phyloP scores from a whole-genome alignment of 2,329 filamentous ascomycete species.

The Nothophoma quercina region DNA sequence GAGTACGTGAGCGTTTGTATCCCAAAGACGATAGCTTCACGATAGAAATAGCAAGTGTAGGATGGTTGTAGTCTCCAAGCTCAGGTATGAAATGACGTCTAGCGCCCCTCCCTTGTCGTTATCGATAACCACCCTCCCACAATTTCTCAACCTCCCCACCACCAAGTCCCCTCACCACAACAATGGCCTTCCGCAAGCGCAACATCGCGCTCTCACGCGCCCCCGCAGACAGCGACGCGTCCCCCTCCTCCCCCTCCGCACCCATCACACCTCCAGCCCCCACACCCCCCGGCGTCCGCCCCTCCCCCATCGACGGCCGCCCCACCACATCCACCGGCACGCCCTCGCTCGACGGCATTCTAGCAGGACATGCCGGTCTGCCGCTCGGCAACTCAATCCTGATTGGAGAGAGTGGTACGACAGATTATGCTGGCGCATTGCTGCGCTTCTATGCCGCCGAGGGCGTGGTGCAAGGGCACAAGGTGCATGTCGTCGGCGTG shows the following conservation, averaged over 20 bases:
- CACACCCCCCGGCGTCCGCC: slow-evolving; percentile 66
- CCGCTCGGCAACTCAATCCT: slow-evolving; percentile 82
- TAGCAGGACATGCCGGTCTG: slow-evolving; percentile 87
- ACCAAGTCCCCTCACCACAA: background rate
- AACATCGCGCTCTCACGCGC: slow-evolving; percentile 64
- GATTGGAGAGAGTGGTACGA: slow-evolving; percentile 88
- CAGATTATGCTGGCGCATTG: slow-evolving; percentile 87
- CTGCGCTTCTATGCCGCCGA: slow-evolving; percentile 91
- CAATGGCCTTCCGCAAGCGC: slow-evolving; percentile 74
- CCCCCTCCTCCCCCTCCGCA: slow-evolving; percentile 15
- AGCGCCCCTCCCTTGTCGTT: slow-evolving; percentile 7
- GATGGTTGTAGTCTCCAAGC: no score
- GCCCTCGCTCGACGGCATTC: slow-evolving; percentile 79
- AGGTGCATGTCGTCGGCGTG: slow-evolving; percentile 83
- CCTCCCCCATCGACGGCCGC: slow-evolving; percentile 87
- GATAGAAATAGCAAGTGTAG: no score
- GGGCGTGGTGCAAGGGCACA: slow-evolving; percentile 88
- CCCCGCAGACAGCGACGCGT: slow-evolving; percentile 27
- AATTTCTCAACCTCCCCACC: slow-evolving; percentile 13
- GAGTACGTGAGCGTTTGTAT: no score
- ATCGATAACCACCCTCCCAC: slow-evolving; percentile 4
- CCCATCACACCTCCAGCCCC: slow-evolving; percentile 24
- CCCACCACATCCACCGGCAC: slow-evolving; percentile 92
- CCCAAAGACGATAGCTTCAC: no score
- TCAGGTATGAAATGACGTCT: slow-evolving; percentile 6